A percentile compares a stretch with the other conserved stretches of the same genome.
phyloP scores from a whole-genome alignment of 768 basidiomycete genomes.

The Dacryopinax spathularia region DNA sequence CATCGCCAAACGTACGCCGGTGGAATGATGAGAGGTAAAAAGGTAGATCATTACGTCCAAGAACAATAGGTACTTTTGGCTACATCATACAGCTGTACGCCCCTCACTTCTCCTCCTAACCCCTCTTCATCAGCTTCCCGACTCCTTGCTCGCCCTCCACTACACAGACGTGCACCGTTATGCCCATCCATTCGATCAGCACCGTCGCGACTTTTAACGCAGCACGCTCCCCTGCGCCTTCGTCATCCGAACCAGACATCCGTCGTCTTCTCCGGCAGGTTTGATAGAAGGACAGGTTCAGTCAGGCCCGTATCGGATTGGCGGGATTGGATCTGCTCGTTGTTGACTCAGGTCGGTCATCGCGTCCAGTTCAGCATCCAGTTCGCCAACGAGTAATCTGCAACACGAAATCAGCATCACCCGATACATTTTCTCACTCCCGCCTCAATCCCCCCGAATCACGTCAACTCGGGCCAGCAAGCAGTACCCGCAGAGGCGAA shows the following conservation, averaged over 20 bases:
- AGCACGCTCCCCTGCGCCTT: neutral
- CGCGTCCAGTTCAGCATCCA: constrained; percentile 59
- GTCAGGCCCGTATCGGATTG: constrained; percentile 45
- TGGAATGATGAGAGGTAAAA: neutral
- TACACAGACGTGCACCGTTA: too few relatives aligned
- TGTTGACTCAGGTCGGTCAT: constrained; percentile 66
- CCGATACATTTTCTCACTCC: neutral
- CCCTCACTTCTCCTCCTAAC: neutral
- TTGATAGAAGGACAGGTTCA: neutral
- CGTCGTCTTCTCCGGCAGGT: neutral
- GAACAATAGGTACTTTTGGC: neutral
- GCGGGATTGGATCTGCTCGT: constrained; percentile 74
- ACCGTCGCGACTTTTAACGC: neutral
- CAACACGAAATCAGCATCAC: neutral
- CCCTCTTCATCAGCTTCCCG: neutral
- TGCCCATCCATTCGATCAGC: neutral
- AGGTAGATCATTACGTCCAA: neutral
- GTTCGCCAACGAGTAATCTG: constrained; percentile 30
- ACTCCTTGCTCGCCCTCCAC: neutral
- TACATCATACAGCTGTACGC: neutral
- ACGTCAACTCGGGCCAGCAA: neutral
- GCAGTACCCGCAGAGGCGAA: neutral
- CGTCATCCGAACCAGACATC: neutral
- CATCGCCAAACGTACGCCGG: too few relatives aligned
- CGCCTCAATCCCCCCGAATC: neutral